Base-by-base conservation (phyloP, 2,329 filamentous ascomycete species). In the Botrytis medusae region DNA sequence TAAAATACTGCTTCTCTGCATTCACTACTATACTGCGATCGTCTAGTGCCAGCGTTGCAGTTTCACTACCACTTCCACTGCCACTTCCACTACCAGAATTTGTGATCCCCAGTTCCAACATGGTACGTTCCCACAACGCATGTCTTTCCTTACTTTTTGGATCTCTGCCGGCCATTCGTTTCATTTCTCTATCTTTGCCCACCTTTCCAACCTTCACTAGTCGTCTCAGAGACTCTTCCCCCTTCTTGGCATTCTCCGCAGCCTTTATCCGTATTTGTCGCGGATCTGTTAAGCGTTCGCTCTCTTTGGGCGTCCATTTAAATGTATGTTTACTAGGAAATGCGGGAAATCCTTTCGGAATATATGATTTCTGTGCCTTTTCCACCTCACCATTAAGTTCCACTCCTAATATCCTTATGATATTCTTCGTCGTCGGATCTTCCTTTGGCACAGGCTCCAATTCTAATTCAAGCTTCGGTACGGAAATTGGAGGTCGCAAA, bases 1-100 rank as follows among this genome's bases (percentile, higher is more conserved):
- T 86, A 61, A 85, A 83, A 74, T 87, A 88, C 16, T 82, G 81
- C 70, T 83, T 83, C 40, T 88, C 86, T 2, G 87, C 85, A 75
- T 91, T 90, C 48, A 91, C 89, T 80, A 91, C 88, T 84, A 90
- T 89, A 78, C 88, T 90, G 76, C 89, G 86, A 74, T 91, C 89
- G 87, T 88, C 76, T 20, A 90, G 88, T 20, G 51, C 64, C 16
- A 57, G 20, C 8, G 71, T 59, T 51, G 40, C 42, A 20, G 32
- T 68, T 68, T 78, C 74, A 75, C 81, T 75, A 74, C 78, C 75
- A 48, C n/a, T 62, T 16, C 40, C 74, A 75, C 81, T 75, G 74
- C 78, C 75, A 48, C n/a, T 62, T 16, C 40, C 37, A 65, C 62
- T 64, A 5, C 61, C 61, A 18, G 25, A n/a, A 42, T 68, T 5